Evolutionary conservation across 768 basidiomycete genomes (phyloP).

Genomic region (Naganishia kalamii): DNA sequence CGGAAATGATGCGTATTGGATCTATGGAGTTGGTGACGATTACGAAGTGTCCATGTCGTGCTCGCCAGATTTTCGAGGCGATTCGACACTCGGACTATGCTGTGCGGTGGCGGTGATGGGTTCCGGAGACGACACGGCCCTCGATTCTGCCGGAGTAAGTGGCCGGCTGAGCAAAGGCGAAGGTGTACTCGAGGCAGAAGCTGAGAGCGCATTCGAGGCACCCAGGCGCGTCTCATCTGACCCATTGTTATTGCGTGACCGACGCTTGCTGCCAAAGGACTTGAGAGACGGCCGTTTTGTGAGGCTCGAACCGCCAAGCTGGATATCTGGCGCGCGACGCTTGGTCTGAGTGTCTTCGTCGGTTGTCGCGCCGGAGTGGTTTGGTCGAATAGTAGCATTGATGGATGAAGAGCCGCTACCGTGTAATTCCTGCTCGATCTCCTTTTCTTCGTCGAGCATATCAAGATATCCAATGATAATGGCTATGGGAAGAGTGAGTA

Average conservation of each 20-base stretch:
- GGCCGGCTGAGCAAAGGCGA: not conserved
- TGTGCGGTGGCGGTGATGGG: not conserved
- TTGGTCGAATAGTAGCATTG: not conserved
- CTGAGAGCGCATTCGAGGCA: not conserved
- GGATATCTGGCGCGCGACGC: conserved; percentile 38
- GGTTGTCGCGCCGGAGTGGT: conserved; percentile 15
- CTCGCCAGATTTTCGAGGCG: not conserved
- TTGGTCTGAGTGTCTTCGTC: conserved; percentile 39
- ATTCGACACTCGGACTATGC: not conserved
- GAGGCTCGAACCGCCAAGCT: conserved; percentile 28
- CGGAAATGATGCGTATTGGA: not conserved
- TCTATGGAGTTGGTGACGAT: not conserved
- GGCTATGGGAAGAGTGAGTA: conserved; percentile 21
- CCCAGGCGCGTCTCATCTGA: conserved; percentile 1
- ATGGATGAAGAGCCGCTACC: conserved; percentile 7
- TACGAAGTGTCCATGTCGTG: conserved; percentile 13
- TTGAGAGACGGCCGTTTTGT: conserved; percentile 34
- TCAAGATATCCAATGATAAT: conserved; percentile 39
- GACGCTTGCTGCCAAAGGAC: conserved; percentile 14
- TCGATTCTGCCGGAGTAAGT: not conserved
- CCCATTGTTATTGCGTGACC: not conserved
- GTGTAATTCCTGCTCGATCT: conserved; percentile 13
- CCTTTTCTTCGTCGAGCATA: conserved; percentile 38
- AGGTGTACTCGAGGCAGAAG: not conserved
- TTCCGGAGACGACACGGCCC: not conserved